Evolutionary conservation across 257 asterid genomes (phyloP).

Genomic region (Primulina huaijiensis): DNA sequence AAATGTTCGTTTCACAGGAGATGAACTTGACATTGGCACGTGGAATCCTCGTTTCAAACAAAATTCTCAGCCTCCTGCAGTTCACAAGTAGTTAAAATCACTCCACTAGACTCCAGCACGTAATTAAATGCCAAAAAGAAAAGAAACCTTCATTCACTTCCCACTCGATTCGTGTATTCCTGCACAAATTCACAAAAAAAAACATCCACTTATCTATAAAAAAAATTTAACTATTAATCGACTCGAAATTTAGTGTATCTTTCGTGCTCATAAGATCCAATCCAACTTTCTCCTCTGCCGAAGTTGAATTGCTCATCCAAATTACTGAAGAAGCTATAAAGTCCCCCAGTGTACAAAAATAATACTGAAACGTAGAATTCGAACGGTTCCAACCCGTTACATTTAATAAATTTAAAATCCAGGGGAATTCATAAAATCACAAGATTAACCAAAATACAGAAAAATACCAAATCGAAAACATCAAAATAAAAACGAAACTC

Average conservation of each 20-base stretch:
- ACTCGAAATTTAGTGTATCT: no score
- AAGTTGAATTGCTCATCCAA: no score
- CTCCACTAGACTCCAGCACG: constrained; percentile 18
- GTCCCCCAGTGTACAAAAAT: no score
- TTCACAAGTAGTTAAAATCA: constrained; percentile 28
- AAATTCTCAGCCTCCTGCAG: constrained; percentile 41
- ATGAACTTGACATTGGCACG: constrained; percentile 62
- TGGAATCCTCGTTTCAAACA: constrained; percentile 32
- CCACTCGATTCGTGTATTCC: constrained; percentile 18
- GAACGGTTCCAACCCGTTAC: constrained; percentile 10
- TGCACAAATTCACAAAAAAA: neutral
- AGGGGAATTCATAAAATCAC: constrained; percentile 12
- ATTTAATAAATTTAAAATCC: constrained; percentile 18
- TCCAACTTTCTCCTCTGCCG: no score
- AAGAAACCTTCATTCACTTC: neutral
- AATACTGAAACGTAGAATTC: neutral
- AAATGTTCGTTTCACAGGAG: constrained; percentile 39
- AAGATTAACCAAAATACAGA: neutral
- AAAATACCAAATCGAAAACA: neutral
- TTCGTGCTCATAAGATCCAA: no score
- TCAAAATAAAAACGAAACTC: neutral
- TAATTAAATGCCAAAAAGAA: neutral
- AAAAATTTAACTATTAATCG: neutral
- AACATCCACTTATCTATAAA: neutral
- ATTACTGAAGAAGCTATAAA: no score